Evolutionary conservation across 495 filamentous ascomycete genomes (phyloP), one percentile per base, ranked within the genome.

Genomic region (Podospora bellae-mahoneyi): DNA sequence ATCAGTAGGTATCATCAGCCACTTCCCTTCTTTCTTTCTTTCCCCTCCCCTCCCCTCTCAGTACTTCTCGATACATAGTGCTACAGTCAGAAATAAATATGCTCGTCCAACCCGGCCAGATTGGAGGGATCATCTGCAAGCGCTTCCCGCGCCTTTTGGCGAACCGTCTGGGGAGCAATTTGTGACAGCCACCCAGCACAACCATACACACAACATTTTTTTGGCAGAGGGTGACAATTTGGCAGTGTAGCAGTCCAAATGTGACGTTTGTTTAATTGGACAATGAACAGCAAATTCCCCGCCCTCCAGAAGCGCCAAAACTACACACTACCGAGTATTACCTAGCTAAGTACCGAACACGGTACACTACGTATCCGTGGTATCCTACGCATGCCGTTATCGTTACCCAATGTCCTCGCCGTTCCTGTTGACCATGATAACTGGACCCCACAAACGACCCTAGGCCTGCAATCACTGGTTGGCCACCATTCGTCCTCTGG

Each of bases 391-490:
- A 57, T 57, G 55, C 39, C 55, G 13, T 58, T 58, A 58, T 58
- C 60, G 30, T 34, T 62, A 62, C 60, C 39, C 39, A 48, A 48
- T 48, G 39, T 13, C 39, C 3, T 48, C 39, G 39, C 13, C 39
- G 39, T 58, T 58, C n/a, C n/a, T 58, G 9, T 19, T 58, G 7
- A n/a, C 30, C 7, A 32, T 26, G 55, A 20, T 58, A 19, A 23
- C 54, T 63, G 56, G 64, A 27, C 61, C 60, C 57, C 57, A 10
- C 66, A 66, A 54, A 34, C 64, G 53, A 26, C 63, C 63, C 30
- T 63, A 27, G 18, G 19, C 54, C 18, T 6, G 16, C 28, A 34
- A 48, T 19, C n/a, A 59, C 60, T 66, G 58, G 65, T 56, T 68
- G 62, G 64, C 39, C 39, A 48, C 39, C 39, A 10, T 48, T 48